Evolutionary conservation across 345 rosid species (phyloP).

Genomic region (Bruguiera parviflora): DNA sequence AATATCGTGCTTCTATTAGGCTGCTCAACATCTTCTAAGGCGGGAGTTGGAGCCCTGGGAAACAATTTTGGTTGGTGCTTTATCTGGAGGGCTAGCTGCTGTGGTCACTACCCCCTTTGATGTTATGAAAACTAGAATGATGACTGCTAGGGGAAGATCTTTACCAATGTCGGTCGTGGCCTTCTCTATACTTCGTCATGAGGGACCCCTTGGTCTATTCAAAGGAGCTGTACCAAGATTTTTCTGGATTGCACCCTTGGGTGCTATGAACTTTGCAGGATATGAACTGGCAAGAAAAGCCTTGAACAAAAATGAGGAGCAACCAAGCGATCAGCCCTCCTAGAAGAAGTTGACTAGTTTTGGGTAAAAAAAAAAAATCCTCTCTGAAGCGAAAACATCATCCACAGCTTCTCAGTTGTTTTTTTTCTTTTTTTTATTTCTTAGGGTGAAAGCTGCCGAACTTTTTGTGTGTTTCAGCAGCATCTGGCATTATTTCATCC

Average conservation of each 20-base stretch:
- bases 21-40: conserved; percentile 58
- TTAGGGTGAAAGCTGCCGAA: conserved; percentile 15
- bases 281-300: conserved; percentile 91
- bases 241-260: conserved; percentile 98
- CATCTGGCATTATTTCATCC: conserved; percentile 23
- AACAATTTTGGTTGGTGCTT: conserved; percentile 76
- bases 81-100: conserved; percentile 92
- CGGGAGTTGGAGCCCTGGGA: conserved; percentile 97
- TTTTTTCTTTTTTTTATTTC: background rate
- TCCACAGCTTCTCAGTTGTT: conserved; percentile 12
- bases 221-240: conserved; percentile 95
- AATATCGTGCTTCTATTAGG: conserved; percentile 34
- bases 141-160: conserved; percentile 86
- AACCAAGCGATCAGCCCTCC: conserved; percentile 25
- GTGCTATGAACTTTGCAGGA: conserved; percentile 99
- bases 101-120: conserved; percentile 90
- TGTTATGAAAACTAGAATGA: conserved; percentile 98
- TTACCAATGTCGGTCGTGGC: conserved; percentile 76
- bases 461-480: conserved; percentile 13
- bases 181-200: conserved; percentile 68
- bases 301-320: conserved; percentile 61
- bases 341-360: conserved; percentile 39
- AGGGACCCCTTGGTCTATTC: conserved; percentile 91
- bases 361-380: conserved; percentile 17
- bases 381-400: background rate